phyloP scores from a whole-genome alignment of 495 filamentous ascomycete species.

The Podospora australis region DNA sequence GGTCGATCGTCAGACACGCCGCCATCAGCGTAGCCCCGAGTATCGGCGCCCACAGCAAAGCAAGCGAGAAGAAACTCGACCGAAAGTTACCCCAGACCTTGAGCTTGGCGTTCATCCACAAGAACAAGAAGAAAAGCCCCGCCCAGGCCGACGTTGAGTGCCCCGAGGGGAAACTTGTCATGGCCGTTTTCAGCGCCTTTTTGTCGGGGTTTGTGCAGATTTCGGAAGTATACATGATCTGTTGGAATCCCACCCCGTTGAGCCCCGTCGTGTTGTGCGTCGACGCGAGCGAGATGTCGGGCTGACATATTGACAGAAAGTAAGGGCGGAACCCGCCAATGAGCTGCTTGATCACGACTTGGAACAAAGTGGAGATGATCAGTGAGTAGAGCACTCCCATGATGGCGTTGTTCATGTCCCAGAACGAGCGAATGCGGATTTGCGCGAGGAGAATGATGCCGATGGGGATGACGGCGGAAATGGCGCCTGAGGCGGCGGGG shows the following conservation, averaged over 20 bases:
- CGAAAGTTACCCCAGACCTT: conserved; percentile 56
- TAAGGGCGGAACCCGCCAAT: conserved; percentile 39
- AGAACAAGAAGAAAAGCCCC: conserved; percentile 48
- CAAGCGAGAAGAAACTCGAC: conserved; percentile 39
- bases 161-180: conserved; percentile 46
- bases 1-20: conserved; percentile 55
- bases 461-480: conserved; percentile 51
- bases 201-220: conserved; percentile 43
- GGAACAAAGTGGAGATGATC: conserved; percentile 51
- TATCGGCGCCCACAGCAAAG: conserved; percentile 36
- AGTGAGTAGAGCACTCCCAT: conserved; percentile 55
- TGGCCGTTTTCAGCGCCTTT: conserved; percentile 46
- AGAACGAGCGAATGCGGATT: conserved; percentile 57
- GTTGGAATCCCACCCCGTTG: conserved; percentile 37
- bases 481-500: conserved; percentile 51
- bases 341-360: conserved; percentile 35
- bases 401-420: conserved; percentile 59
- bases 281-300: conserved; percentile 34
- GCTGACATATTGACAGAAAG: conserved; percentile 52
- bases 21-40: conserved; percentile 52
- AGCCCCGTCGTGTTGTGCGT: conserved; percentile 26
- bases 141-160: conserved; percentile 55
- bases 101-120: conserved; percentile 61
- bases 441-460: conserved; percentile 51
- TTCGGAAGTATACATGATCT: conserved; percentile 44